Conservation (phyloP, 2,329 filamentous ascomycete genomes). For the Colletotrichum aenigma region DNA sequence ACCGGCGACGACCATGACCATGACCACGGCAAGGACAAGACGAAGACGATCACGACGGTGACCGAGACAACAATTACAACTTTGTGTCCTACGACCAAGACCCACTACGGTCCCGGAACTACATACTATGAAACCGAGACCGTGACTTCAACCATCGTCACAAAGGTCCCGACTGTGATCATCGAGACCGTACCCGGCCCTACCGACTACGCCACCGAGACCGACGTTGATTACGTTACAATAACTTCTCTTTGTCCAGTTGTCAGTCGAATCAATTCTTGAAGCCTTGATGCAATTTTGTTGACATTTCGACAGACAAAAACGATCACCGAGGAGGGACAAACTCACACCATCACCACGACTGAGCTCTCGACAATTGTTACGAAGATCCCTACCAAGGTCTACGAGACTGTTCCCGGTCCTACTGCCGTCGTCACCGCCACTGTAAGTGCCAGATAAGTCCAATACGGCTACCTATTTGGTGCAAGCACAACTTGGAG, state of each 20-base stretch:
- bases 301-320: too few relatives aligned
- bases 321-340: background rate
- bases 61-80: background rate
- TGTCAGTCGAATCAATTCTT: too few relatives aligned
- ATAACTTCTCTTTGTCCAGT: too few relatives aligned
- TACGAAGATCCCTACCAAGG: conserved; percentile 30
- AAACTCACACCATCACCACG: conserved; percentile 29
- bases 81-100: conserved; percentile 16
- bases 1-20: conserved; percentile 8
- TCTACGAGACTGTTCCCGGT: conserved; percentile 40
- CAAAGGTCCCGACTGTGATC: conserved; percentile 34
- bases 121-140: conserved; percentile 28
- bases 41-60: conserved; percentile 4
- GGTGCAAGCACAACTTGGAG: too few relatives aligned
- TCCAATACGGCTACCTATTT: too few relatives aligned
- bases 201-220: conserved; percentile 35
- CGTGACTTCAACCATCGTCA: conserved; percentile 30
- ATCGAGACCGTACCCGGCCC: conserved; percentile 38
- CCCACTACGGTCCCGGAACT: conserved; percentile 22
- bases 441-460: background rate
- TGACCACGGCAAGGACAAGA: conserved; percentile 15
- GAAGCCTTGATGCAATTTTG: too few relatives aligned
- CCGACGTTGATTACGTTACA: conserved; percentile 36
- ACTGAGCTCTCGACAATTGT: conserved; percentile 20
- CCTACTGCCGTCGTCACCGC: conserved; percentile 34